Conservation (phyloP, 106 monocot genomes). For the Phalaenopsis aphrodite region DNA sequence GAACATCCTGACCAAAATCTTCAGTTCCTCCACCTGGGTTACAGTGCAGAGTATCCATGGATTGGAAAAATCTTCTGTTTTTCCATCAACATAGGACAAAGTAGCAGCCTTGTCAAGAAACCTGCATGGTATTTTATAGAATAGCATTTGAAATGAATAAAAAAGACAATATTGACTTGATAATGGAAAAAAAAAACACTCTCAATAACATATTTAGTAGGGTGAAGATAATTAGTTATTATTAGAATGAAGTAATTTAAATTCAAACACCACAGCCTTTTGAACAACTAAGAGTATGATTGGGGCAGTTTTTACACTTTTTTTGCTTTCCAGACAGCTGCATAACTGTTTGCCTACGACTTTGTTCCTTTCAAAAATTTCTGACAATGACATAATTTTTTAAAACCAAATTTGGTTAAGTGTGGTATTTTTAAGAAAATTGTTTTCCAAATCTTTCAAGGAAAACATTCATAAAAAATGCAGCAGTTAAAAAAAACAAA, state of each 20-base stretch:
- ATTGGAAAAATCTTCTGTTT: slow-evolving; percentile 21
- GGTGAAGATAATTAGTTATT: neutral
- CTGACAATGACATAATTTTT: no score
- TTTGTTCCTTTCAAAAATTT: no score
- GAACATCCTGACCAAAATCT: slow-evolving; percentile 58
- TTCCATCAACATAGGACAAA: slow-evolving; percentile 12
- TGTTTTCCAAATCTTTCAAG: no score
- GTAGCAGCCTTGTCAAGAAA: slow-evolving; percentile 62
- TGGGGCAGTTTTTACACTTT: no score
- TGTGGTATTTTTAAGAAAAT: no score
- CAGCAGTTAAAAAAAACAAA: no score
- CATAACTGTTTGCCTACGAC: no score
- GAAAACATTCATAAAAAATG: no score
- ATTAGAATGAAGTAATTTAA: neutral
- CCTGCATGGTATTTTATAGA: slow-evolving; percentile 4
- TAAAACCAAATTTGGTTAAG: no score
- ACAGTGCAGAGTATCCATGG: slow-evolving; percentile 63
- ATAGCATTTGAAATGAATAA: neutral
- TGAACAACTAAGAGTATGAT: neutral
- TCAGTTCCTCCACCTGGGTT: slow-evolving; percentile 69
- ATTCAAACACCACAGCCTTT: neutral
- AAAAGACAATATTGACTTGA: neutral
- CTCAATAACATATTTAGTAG: neutral
- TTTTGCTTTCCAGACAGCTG: no score
- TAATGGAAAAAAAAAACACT: neutral